These are phyloP conservation scores for Ceratobasidium sp. DNA, from an alignment of 1,284 basidiomycete genomes.

Conservation along the genomic window DNA sequence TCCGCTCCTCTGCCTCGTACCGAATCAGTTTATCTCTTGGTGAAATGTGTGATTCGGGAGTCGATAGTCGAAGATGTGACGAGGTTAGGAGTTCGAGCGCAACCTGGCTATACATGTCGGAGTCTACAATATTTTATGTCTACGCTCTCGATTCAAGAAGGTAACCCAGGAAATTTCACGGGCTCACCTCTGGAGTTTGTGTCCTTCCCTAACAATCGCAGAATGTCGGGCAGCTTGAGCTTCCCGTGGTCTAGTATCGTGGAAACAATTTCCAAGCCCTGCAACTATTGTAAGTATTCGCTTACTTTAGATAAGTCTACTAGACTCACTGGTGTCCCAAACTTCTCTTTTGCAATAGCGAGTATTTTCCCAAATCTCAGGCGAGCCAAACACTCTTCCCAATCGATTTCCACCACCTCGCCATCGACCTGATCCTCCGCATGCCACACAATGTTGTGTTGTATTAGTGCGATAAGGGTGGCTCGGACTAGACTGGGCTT, in stretches of 20 bases:
- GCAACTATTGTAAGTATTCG: not conserved
- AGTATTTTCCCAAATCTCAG: slow-evolving; percentile 81
- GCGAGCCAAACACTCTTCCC: slow-evolving; percentile 78
- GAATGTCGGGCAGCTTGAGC: slow-evolving; percentile 75
- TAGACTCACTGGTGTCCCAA: slow-evolving; percentile 70
- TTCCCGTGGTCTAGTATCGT: slow-evolving; percentile 86
- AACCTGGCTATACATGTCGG: slow-evolving; percentile 61
- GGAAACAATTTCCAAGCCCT: slow-evolving; percentile 80
- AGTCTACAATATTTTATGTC: slow-evolving; percentile 52
- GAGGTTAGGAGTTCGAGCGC: slow-evolving; percentile 70
- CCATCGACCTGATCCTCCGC: slow-evolving; percentile 75
- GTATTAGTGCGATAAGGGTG: slow-evolving; percentile 81
- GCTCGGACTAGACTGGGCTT: slow-evolving; percentile 74
- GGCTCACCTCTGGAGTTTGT: slow-evolving; percentile 64
- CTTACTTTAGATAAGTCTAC: not conserved
- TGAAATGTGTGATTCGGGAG: slow-evolving; percentile 72
- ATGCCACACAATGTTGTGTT: slow-evolving; percentile 92
- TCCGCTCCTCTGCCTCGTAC: slow-evolving; percentile 74
- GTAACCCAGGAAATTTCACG: not conserved
- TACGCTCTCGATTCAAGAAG: slow-evolving; percentile 8
- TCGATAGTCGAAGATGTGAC: slow-evolving; percentile 75
- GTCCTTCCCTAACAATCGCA: slow-evolving; percentile 60
- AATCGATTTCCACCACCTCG: slow-evolving; percentile 80
- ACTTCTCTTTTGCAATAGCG: slow-evolving; percentile 72
- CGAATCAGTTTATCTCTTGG: slow-evolving; percentile 76